Evolutionary conservation across 23 red algal genomes (phyloP), one percentile per base, ranked within the genome.

Genomic region (Gracilariopsis chorda): DNA sequence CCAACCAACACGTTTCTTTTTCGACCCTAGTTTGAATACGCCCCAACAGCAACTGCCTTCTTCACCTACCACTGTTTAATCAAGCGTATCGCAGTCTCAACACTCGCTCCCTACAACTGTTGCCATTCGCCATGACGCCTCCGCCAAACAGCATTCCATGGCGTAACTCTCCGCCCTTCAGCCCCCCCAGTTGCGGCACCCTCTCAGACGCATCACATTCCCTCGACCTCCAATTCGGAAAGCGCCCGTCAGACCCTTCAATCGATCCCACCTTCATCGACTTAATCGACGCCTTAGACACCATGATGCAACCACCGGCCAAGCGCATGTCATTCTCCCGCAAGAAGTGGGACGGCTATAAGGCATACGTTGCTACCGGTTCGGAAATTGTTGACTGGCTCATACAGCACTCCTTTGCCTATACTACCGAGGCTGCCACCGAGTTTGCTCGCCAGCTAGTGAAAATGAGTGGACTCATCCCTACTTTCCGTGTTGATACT

Each of bases 301-400:
- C 68, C 3, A 89, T 89, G 85, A 89, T 89, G 85, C 44, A 65
- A 45, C 69, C 85, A 0, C 48, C 40, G 21, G 7, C 85, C n/a
- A 34, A 45, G 4, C 68, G 41, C 20, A 17, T 89, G 23, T 30
- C 68, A 17, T 41, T 52, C 19, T 34, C 40, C 1, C 61, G 65
- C 23, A 76, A 34, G 28, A 77, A 78, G 49, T 89, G 85, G 85
- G 69, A 89, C 23, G 47, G 72, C 12, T 48, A 57, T 23, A 77
- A 78, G 58, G 65, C 85, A 0, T 77, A 43, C 69, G 51, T 53
- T 53, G 65, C 72, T 29, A 77, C 44, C 46, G 85, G 85, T 33
- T 13, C 45, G 24, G 35, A 55, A 47, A 89, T 89, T 51, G 51
- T 78, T n/a, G 65, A 76, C 52, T 89, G 68, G 68, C 65, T 89